These are phyloP conservation scores for Hypericum perforatum DNA, from an alignment of 345 rosid genomes.

Conservation along the genomic window DNA sequence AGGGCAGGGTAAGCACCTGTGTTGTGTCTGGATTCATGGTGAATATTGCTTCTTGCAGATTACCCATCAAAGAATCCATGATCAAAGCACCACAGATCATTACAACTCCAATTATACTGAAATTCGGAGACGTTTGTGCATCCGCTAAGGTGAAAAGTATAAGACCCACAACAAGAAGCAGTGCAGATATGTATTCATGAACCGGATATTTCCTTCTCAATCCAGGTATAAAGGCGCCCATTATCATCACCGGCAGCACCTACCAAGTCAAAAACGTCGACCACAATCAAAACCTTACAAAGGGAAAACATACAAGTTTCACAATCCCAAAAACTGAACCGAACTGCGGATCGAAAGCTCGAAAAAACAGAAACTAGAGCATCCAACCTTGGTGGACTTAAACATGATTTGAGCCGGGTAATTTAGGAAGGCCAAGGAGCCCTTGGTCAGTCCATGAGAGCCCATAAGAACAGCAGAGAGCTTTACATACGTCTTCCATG, in stretches of 20 bases:
- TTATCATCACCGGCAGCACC: conserved; percentile 95
- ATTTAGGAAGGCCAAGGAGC: conserved; percentile 91
- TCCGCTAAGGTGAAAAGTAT: conserved; percentile 91
- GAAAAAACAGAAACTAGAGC: not conserved
- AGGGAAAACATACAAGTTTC: not conserved
- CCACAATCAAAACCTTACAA: too few species aligned
- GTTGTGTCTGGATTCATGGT: conserved; percentile 76
- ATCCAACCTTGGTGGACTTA: conserved; percentile 88
- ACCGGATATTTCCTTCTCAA: conserved; percentile 72
- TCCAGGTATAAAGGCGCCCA: conserved; percentile 96
- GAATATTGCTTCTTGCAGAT: conserved; percentile 89
- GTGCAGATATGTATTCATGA: conserved; percentile 74
- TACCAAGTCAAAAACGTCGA: conserved; percentile 18
- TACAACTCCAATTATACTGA: conserved; percentile 67
- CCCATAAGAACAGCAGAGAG: conserved; percentile 99
- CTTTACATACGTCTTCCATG: conserved; percentile 88
- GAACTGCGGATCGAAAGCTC: not conserved
- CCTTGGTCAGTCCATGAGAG: conserved; percentile 91
- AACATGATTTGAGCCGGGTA: conserved; percentile 94
- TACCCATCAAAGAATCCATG: conserved; percentile 82
- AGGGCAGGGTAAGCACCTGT: conserved; percentile 33
- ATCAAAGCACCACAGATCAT: conserved; percentile 85
- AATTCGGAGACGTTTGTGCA: conserved; percentile 86
- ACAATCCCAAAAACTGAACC: not conserved
- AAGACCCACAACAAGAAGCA: conserved; percentile 73